These are phyloP conservation scores for Boletales sp. DNA, from an alignment of 768 basidiomycete genomes.

Conservation along the genomic window DNA sequence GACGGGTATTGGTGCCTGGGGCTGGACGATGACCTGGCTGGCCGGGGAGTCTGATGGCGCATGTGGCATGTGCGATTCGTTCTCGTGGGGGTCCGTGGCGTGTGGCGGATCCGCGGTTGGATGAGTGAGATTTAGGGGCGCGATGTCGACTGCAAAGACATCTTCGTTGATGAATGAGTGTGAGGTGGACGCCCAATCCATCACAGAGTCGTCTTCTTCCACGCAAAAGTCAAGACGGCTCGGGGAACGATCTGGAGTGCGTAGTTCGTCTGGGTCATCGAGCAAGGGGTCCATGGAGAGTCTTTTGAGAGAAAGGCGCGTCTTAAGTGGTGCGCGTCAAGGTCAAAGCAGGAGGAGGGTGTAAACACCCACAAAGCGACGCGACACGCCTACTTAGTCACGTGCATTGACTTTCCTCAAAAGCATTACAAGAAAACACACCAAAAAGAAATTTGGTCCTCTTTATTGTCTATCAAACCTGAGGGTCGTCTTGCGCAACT, in stretches of 20 bases:
- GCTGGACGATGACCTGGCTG: conserved; percentile 18
- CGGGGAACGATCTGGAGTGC: conserved; percentile 40
- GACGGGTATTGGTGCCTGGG: conserved; percentile 22
- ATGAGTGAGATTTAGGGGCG: background rate
- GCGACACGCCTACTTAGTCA: conserved; percentile 16
- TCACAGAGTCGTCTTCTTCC: conserved; percentile 1
- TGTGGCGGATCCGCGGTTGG: conserved; percentile 4
- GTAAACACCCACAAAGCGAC: conserved; percentile 22
- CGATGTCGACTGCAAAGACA: background rate
- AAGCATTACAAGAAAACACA: conserved; percentile 14
- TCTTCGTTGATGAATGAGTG: conserved; percentile 10
- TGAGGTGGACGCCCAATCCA: conserved; percentile 10
- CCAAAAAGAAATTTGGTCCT: background rate
- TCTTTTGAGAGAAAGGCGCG: conserved; percentile 1
- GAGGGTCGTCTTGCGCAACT: conserved; percentile 35
- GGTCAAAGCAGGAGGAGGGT: conserved; percentile 4
- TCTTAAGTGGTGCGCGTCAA: conserved; percentile 8
- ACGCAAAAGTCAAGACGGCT: conserved; percentile 46
- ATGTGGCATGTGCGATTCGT: conserved; percentile 5
- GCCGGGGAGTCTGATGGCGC: conserved; percentile 6
- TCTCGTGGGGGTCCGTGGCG: conserved; percentile 13
- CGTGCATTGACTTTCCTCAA: conserved; percentile 18
- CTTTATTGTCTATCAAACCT: conserved; percentile 22
- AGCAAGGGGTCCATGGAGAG: conserved; percentile 5
- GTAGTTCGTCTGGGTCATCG: conserved; percentile 15